Conservation (phyloP, 345 rosid genomes). For the Eutrema yunnanense region DNA sequence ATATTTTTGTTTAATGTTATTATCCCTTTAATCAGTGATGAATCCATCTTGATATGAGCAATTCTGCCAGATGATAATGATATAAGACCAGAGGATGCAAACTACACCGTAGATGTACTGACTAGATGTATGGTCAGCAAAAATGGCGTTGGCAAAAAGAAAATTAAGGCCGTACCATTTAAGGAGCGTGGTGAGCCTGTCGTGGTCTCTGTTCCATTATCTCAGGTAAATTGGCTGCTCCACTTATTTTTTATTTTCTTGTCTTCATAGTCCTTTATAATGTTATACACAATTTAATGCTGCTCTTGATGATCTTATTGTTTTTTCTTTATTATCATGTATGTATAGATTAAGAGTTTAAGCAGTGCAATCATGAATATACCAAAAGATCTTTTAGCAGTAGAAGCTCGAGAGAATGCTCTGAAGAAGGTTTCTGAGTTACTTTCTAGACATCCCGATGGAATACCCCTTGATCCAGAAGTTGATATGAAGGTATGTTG, state of each 20-base stretch:
- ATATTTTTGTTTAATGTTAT: not conserved
- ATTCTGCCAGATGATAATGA: constrained; percentile 58
- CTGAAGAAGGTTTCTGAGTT: constrained; percentile 75
- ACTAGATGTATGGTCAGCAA: constrained; percentile 76
- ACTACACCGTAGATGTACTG: constrained; percentile 68
- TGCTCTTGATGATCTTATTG: constrained; percentile 10
- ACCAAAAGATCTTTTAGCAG: constrained; percentile 74
- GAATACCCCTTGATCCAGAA: constrained; percentile 82
- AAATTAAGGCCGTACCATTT: constrained; percentile 50
- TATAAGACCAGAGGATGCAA: constrained; percentile 69
- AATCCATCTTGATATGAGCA: constrained; percentile 3
- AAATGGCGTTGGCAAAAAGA: constrained; percentile 60
- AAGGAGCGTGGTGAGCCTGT: constrained; percentile 76
- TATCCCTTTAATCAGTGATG: not conserved
- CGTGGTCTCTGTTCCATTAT: constrained; percentile 68
- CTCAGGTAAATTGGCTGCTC: constrained; percentile 45
- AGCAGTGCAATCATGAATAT: constrained; percentile 75
- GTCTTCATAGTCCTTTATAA: not conserved
- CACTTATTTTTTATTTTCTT: not conserved
- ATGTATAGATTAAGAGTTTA: constrained; percentile 59
- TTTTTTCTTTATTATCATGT: constrained; percentile 11
- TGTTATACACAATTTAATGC: not conserved
- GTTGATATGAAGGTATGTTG: constrained; percentile 71
- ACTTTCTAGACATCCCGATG: constrained; percentile 66
- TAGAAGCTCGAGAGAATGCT: constrained; percentile 89